Evolutionary conservation across 2,329 filamentous ascomycete genomes (phyloP), one percentile per base, ranked within the genome.

Genomic region (Tolypocladium inflatum): DNA sequence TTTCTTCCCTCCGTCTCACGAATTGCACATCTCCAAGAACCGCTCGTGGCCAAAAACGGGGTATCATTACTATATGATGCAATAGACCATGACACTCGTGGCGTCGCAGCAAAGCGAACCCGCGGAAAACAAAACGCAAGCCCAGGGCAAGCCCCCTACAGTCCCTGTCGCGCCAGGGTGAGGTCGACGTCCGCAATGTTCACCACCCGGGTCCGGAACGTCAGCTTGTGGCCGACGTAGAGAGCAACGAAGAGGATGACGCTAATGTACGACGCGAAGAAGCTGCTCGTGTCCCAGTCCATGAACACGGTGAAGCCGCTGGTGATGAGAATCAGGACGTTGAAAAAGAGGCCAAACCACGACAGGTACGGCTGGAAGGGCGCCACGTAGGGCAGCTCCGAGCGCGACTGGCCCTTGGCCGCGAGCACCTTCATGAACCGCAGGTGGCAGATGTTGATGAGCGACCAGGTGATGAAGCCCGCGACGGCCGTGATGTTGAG

Each of bases 291-390:
- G 64, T 73, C 76, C 82, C 86, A 89, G 9, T 78, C 63, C 45
- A 89, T 84, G 67, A 88, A 89, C 7, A 81, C 79, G 11, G 83
- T 84, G 71, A 89, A 90, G 4, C 87, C 87, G 66, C 85, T 85
- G 0, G 87, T 89, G 26, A 89, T 60, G 55, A 85, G 78, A 60
- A 90, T 85, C 55, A 89, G 69, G 3, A 80, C 60, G 70, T 81
- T 86, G 73, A 87, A 86, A 68, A 85, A 81, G 4, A 88, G 74
- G 2, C 86, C 86, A 64, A 86, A 87, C 71, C 77, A 85, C 1
- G 85, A 80, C 50, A 87, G 76, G 65, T 76, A 89, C 0, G 86
- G 86, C 71, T 88, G 84, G 59, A 81, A 72, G 11, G 82, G 76
- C 1, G 85, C 84, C 33, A 73, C 75, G 70, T 87, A 89, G 0